phyloP scores from a whole-genome alignment of 2,329 filamentous ascomycete genomes.

The Aspergillus intermedius region DNA sequence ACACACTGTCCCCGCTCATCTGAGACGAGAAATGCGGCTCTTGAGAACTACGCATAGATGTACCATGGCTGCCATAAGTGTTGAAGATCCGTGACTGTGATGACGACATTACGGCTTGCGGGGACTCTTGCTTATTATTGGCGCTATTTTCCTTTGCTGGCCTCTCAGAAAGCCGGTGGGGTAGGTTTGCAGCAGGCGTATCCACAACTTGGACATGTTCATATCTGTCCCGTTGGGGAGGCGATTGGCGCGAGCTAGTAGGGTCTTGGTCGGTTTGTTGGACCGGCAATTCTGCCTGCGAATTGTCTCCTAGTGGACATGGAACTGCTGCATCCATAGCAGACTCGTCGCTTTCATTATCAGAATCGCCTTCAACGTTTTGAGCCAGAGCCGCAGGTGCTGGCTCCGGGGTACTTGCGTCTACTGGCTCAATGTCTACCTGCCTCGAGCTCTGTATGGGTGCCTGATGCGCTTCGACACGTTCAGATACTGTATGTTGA shows the following conservation, averaged over 20 bases:
- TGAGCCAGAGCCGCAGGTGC: background rate
- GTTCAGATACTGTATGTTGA: background rate
- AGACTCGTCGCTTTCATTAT: conserved; percentile 22
- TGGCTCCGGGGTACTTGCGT: background rate
- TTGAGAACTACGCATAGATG: conserved; percentile 13
- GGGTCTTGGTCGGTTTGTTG: conserved; percentile 19
- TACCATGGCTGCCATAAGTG: conserved; percentile 23
- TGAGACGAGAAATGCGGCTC: conserved; percentile 8
- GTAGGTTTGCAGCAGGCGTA: conserved; percentile 18
- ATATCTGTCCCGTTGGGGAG: conserved; percentile 8
- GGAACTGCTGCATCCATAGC: conserved; percentile 31
- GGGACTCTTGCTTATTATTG: conserved; percentile 11
- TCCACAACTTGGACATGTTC: conserved; percentile 27
- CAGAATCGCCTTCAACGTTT: conserved; percentile 6
- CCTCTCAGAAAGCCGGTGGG: conserved; percentile 2
- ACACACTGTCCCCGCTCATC: conserved; percentile 1
- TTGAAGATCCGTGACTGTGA: conserved; percentile 30
- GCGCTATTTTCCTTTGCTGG: background rate
- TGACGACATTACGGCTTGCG: conserved; percentile 21
- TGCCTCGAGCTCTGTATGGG: background rate
- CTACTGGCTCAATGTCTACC: background rate
- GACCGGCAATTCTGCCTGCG: conserved; percentile 15
- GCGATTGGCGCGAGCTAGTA: conserved; percentile 16
- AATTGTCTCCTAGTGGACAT: conserved; percentile 18
- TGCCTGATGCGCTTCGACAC: background rate